Evolutionary conservation across 2,329 filamentous ascomycete species (phyloP), one percentile per base, ranked within the genome.

Genomic region (Calonectria pseudoturangicola): DNA sequence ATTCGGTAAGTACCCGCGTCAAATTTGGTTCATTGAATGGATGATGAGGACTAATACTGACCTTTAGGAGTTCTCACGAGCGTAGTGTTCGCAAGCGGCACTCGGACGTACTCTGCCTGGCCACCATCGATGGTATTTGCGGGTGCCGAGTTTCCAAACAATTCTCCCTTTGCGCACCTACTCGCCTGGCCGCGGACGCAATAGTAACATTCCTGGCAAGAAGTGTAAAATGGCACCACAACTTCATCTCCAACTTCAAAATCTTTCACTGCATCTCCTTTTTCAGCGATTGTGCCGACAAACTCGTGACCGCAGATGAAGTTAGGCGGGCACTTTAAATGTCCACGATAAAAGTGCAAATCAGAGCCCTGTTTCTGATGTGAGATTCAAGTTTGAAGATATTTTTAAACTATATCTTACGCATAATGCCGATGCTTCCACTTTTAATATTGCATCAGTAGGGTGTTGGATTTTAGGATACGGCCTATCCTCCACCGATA

Each of bases 341-440:
- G 65, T 1, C 73, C 73, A n/a, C 69, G 68, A 45, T 73, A 75
- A 25, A 39, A 66, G n/a, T 74, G 71, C 25, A 75, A 36, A 48
- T 75, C 73, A 18, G 58, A 63, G 9, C 58, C 58, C 58, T 63
- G 7, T 41, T 48, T 39, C 21, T 0, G 4, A 41, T 25, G 54
- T 58, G 4, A 63, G 41, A 33, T 47, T 3, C 15, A 1, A 15
- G 21, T 21, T 21, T 21, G 21, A 21, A 21, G 36, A n/a, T 62
- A 6, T 13, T 21, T 4, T 8, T 30, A 45, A 10, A 1, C 16
- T 3, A 13, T 15, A 16, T 47, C 58, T 63, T 47, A 63, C 58
- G 12, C 58, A 63, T n/a, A 63, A 28, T 30, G 58, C 58, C 4
- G 58, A 47, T 45, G 58, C 39, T 7, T 41, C 13, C 9, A 63